Evolutionary conservation across 2,329 filamentous ascomycete genomes (phyloP), one percentile per base, ranked within the genome.

Genomic region (Epichloe scottii): DNA sequence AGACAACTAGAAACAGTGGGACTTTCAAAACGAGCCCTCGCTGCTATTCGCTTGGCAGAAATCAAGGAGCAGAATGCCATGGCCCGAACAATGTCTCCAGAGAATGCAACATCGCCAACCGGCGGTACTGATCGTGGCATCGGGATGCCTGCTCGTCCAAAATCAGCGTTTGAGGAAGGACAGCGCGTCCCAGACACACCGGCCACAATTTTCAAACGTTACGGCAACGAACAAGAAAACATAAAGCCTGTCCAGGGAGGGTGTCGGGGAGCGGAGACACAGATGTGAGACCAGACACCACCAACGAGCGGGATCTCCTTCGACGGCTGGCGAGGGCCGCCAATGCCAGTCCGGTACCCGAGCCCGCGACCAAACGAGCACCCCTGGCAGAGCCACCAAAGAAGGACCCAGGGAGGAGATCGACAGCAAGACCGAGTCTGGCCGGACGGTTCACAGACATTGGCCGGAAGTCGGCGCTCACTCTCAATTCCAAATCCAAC

Each of bases 21-120:
- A 2, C 57, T 73, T 26, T 73, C 77, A 5, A 72, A 63, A 51
- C 68, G 71, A 48, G 70, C 71, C 2, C 60, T 76, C 15, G 71
- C 76, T n/a, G 68, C 69, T 6, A 71, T 72, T 49, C 68, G 70
- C 34, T 62, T 81, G 3, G 75, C 74, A 35, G 76, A 78, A 60
- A 78, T 78, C 50, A 68, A 71, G 39, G 72, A 76, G 50, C 67
- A 63, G 51, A 77, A 79, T 58, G 69, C 71, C 37, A 65, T 68
- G 55, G 68, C 70, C 7, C 64, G 68, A 46, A 71, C 71, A 10
- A 60, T 68, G 6, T 74, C 71, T 1, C 71, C 73, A 14, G 71
- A 67, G 40, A 60, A 73, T 46, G 51, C 58, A 12, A 60, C 59
- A 44, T 66, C 63, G 8, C 63, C 56, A 40, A 57, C 62, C 3